Conservation (phyloP, 352 stramenopile species). For the Sclerospora graminicola region DNA sequence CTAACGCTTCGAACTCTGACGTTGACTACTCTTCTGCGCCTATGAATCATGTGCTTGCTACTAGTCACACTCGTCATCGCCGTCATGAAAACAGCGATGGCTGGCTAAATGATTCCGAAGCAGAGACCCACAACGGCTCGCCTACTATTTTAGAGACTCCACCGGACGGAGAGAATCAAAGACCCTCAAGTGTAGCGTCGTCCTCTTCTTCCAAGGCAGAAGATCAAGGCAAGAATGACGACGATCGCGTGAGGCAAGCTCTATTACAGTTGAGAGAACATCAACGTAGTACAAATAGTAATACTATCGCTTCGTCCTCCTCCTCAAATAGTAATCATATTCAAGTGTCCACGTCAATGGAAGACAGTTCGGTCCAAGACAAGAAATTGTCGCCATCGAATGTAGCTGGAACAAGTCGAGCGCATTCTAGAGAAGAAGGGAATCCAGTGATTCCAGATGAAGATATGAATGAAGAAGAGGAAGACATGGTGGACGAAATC, state of each 20-base stretch:
- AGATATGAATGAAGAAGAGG: slow-evolving; percentile 17
- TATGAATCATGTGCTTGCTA: slow-evolving; percentile 23
- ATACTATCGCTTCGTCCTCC: neutral
- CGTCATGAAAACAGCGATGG: slow-evolving; percentile 9
- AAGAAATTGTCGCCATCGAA: neutral
- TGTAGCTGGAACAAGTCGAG: neutral
- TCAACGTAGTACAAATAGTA: slow-evolving; percentile 10
- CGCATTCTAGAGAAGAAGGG: slow-evolving; percentile 15
- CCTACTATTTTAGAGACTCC: neutral
- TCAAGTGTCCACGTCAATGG: neutral
- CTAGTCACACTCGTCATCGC: slow-evolving; percentile 14
- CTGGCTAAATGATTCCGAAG: slow-evolving; percentile 6
- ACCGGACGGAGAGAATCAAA: neutral
- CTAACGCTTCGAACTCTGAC: neutral
- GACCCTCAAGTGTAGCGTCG: slow-evolving; percentile 1
- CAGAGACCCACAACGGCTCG: neutral
- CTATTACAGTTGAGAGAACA: slow-evolving; percentile 16
- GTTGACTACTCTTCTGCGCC: slow-evolving; percentile 29
- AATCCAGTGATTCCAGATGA: slow-evolving; percentile 11
- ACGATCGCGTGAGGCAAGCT: slow-evolving; percentile 11
- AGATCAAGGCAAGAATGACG: neutral
- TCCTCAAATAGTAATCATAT: neutral
- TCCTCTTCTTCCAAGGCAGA: slow-evolving; percentile 1
- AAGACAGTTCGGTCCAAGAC: neutral
- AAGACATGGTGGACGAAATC: slow-evolving; percentile 9